phyloP scores from a whole-genome alignment of 2,329 filamentous ascomycete genomes.

The Pseudogymnoascus sp. region DNA sequence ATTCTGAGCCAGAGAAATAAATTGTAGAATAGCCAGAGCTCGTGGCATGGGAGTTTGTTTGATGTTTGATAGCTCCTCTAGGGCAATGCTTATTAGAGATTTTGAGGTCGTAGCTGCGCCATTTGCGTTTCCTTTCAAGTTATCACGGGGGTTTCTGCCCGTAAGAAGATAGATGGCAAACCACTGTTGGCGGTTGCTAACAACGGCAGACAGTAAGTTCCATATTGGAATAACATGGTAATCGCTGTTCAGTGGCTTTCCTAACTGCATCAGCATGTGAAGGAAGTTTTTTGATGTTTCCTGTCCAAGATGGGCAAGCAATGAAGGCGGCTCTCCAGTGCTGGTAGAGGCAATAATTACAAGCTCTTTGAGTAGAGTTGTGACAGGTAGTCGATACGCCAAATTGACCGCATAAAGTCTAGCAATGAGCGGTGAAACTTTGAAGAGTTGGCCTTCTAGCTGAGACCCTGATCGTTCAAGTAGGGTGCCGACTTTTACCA shows the following conservation, averaged over 20 bases:
- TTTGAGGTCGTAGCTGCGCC: slow-evolving; percentile 40
- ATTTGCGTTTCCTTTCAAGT: slow-evolving; percentile 46
- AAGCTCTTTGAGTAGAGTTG: slow-evolving; percentile 64
- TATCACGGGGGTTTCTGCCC: slow-evolving; percentile 73
- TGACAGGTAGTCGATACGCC: slow-evolving; percentile 54
- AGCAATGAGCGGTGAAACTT: slow-evolving; percentile 66
- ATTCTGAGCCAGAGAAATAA: slow-evolving; percentile 81
- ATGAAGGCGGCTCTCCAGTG: slow-evolving; percentile 73
- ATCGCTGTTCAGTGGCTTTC: slow-evolving; percentile 62
- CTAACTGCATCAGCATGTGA: slow-evolving; percentile 65
- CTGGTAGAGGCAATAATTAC: slow-evolving; percentile 60
- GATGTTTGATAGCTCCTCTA: slow-evolving; percentile 62
- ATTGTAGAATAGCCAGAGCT: slow-evolving; percentile 71
- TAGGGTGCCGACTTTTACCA: slow-evolving; percentile 63
- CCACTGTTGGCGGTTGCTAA: slow-evolving; percentile 90
- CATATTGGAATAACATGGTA: slow-evolving; percentile 64
- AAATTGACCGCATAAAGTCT: slow-evolving; percentile 66
- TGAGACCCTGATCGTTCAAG: slow-evolving; percentile 54
- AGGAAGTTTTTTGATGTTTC: slow-evolving; percentile 80
- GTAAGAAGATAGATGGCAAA: slow-evolving; percentile 90
- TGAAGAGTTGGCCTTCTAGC: slow-evolving; percentile 73
- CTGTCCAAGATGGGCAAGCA: slow-evolving; percentile 82
- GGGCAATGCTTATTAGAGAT: slow-evolving; percentile 66
- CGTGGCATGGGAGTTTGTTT: slow-evolving; percentile 55
- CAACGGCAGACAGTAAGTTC: slow-evolving; percentile 76